These are phyloP conservation scores for Exophiala spinifera DNA, from an alignment of 2,329 filamentous ascomycete genomes.

Conservation along the genomic window DNA sequence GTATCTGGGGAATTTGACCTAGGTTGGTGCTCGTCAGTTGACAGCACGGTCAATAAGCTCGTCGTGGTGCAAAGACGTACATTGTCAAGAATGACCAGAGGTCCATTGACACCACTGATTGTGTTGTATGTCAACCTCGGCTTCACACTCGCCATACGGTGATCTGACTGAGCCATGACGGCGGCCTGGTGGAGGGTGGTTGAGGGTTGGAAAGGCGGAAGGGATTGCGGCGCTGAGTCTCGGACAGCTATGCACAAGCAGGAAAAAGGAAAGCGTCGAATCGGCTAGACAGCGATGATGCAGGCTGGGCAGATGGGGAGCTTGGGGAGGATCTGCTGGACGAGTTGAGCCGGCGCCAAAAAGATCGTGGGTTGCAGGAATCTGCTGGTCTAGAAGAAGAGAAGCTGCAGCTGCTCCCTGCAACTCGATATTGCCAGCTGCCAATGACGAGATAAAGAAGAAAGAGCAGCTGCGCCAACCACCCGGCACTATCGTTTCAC, in stretches of 20 bases:
- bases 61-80: slow-evolving; percentile 51
- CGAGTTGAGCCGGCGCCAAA: slow-evolving; percentile 1
- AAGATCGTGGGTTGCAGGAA: not conserved
- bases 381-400: not conserved
- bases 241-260: slow-evolving; percentile 7
- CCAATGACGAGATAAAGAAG: no score
- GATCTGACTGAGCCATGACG: slow-evolving; percentile 37
- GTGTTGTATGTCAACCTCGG: slow-evolving; percentile 93
- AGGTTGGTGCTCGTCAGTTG: slow-evolving; percentile 27
- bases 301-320: slow-evolving; percentile 7
- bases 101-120: slow-evolving; percentile 95
- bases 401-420: not conserved
- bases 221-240: slow-evolving; percentile 8
- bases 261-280: slow-evolving; percentile 12
- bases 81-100: slow-evolving; percentile 95
- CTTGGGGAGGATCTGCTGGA: slow-evolving; percentile 11
- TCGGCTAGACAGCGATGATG: slow-evolving; percentile 13
- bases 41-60: slow-evolving; percentile 2
- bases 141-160: slow-evolving; percentile 55
- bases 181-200: slow-evolving; percentile 8
- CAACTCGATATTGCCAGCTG: no score
- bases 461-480: no score
- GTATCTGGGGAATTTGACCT: slow-evolving; percentile 97
- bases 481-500: no score
- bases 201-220: slow-evolving; percentile 12